These are phyloP conservation scores for Megacollybia marginata DNA, from an alignment of 768 basidiomycete species.

Conservation along the genomic window DNA sequence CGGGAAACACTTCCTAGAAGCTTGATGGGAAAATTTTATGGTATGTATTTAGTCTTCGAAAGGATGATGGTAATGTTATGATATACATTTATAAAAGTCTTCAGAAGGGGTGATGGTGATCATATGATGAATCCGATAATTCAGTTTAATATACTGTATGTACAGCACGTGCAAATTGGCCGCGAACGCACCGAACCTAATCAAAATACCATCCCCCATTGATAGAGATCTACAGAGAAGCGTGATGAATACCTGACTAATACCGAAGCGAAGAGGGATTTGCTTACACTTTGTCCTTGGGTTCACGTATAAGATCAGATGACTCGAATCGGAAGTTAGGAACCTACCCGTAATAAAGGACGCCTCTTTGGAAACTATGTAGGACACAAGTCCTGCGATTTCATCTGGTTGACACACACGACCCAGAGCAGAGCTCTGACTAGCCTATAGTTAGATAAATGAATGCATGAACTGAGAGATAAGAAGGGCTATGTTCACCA, in stretches of 20 bases:
- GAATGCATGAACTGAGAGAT: not conserved
- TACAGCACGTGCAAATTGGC: no score
- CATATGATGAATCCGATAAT: no score
- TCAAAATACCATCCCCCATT: not conserved
- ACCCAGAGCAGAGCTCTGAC: slow-evolving; percentile 5
- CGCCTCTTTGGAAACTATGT: slow-evolving; percentile 21
- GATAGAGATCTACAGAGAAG: not conserved
- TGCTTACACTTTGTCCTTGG: slow-evolving; percentile 3
- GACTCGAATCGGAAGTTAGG: not conserved
- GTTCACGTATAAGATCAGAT: not conserved
- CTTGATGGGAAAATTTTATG: no score
- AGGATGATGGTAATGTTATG: no score
- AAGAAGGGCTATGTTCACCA: not conserved
- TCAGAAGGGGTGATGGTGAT: no score
- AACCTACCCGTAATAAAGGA: slow-evolving; percentile 19
- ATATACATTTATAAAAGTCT: no score
- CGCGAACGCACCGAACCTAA: no score
- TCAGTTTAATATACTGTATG: no score
- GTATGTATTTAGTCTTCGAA: no score
- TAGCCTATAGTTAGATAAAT: slow-evolving; percentile 1
- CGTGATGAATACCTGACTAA: no score
- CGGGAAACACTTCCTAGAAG: no score
- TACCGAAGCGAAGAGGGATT: not conserved
- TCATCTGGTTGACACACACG: slow-evolving; percentile 7
- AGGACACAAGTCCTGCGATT: slow-evolving; percentile 20